These are phyloP conservation scores for Lycium barbarum DNA, from an alignment of 257 asterid species.

Conservation along the genomic window DNA sequence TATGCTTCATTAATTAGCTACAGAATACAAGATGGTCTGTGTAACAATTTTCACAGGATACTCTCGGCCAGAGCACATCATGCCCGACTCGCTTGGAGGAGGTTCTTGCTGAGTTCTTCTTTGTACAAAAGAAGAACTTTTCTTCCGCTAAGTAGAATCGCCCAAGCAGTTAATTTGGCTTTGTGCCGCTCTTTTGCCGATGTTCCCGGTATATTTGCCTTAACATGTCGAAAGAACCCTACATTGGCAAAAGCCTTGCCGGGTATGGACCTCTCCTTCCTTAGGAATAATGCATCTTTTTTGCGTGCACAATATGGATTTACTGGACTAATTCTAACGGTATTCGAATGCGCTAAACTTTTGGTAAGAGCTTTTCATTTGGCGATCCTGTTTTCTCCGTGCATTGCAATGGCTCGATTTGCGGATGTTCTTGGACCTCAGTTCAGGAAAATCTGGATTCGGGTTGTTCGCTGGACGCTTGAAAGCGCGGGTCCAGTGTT, in stretches of 20 bases:
- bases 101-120: conserved; percentile 45
- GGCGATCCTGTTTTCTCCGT: conserved; percentile 77
- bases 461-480: conserved; percentile 76
- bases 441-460: conserved; percentile 83
- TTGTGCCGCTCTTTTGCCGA: conserved; percentile 64
- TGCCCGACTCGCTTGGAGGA: conserved; percentile 71
- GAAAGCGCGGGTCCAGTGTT: conserved; percentile 98
- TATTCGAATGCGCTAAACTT: conserved; percentile 61
- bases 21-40: conserved; percentile 42
- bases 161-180: conserved; percentile 87
- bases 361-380: conserved; percentile 69
- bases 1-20: conserved; percentile 42
- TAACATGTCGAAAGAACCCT: conserved; percentile 58
- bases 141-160: conserved; percentile 57
- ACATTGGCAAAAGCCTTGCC: conserved; percentile 60
- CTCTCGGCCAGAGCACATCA: conserved; percentile 47
- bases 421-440: conserved; percentile 78
- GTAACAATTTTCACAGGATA: conserved; percentile 37
- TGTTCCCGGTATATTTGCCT: conserved; percentile 73
- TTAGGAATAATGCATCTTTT: conserved; percentile 51
- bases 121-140: conserved; percentile 39
- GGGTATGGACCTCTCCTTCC: conserved; percentile 48
- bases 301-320: conserved; percentile 69
- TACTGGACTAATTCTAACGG: conserved; percentile 51
- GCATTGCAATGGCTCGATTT: conserved; percentile 91